Evolutionary conservation across 2,329 filamentous ascomycete species (phyloP).

Genomic region (Fusarium sp.): DNA sequence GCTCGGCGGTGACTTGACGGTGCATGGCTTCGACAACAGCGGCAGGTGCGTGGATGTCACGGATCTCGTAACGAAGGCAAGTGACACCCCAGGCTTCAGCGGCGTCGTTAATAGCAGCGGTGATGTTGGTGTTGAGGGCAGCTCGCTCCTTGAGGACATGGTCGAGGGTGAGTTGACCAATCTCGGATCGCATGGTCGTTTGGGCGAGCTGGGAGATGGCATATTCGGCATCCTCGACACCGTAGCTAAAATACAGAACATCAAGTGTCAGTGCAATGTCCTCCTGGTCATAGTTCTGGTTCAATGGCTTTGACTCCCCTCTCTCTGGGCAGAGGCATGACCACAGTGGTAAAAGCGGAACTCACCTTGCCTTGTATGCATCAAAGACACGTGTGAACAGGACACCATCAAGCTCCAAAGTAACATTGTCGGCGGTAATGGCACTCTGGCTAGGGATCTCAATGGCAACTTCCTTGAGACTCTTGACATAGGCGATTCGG

Average conservation of each 20-base stretch:
- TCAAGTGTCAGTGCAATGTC: conserved; percentile 19
- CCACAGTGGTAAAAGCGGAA: not conserved
- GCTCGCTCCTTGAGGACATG: conserved; percentile 98
- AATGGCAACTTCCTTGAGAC: conserved; percentile 93
- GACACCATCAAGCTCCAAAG: conserved; percentile 94
- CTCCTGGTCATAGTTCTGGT: not conserved
- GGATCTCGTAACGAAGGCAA: conserved; percentile 96
- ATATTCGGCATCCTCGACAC: conserved; percentile 98
- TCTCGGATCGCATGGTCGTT: conserved; percentile 99
- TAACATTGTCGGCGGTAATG: conserved; percentile 99
- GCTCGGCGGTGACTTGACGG: conserved; percentile 96
- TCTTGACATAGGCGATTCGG: conserved; percentile 98
- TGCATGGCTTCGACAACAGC: conserved; percentile 98
- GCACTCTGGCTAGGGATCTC: conserved; percentile 98
- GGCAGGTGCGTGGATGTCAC: conserved; percentile 96
- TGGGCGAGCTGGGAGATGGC: conserved; percentile 98
- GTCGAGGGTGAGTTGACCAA: conserved; percentile 95
- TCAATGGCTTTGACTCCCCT: conserved; percentile 1
- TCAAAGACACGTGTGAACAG: conserved; percentile 97
- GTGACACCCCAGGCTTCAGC: conserved; percentile 97
- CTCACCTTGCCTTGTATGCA: conserved; percentile 95
- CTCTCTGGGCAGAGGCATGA: too few relatives aligned
- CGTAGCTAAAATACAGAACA: conserved; percentile 76
- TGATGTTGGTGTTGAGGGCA: conserved; percentile 97
- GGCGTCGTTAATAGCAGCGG: conserved; percentile 98